Evolutionary conservation across 768 basidiomycete species (phyloP).

Genomic region (Candolleomyces eurysporus): DNA sequence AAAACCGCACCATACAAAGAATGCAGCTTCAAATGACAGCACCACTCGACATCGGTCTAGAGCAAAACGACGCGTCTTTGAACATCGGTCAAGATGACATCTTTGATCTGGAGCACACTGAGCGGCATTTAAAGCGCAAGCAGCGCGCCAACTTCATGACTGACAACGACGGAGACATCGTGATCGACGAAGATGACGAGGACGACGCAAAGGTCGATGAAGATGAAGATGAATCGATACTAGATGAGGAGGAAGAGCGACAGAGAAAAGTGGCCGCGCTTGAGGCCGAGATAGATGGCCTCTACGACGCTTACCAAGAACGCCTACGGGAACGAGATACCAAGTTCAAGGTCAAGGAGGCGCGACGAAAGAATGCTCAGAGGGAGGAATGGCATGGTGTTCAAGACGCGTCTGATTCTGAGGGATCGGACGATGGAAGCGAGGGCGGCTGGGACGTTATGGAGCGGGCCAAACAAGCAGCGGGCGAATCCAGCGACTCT

Average conservation of each 20-base stretch:
- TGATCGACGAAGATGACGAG: constrained; percentile 39
- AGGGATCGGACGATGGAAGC: constrained; percentile 33
- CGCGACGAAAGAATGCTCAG: constrained; percentile 49
- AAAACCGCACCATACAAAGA: constrained; percentile 82
- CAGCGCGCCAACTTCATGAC: constrained; percentile 36
- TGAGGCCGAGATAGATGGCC: constrained; percentile 83
- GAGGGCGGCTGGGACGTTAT: constrained; percentile 74
- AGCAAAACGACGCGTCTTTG: constrained; percentile 74
- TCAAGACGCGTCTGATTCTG: constrained; percentile 37
- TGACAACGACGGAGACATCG: constrained; percentile 41
- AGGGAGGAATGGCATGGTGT: constrained; percentile 19
- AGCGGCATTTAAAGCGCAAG: constrained; percentile 38
- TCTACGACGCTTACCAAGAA: constrained; percentile 87
- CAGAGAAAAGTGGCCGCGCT: constrained; percentile 59
- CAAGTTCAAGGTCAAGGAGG: constrained; percentile 83
- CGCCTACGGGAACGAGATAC: constrained; percentile 79
- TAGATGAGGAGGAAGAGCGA: constrained; percentile 69
- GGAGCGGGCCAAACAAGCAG: constrained; percentile 51
- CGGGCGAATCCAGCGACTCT: constrained; percentile 51
- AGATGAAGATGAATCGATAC: constrained; percentile 28
- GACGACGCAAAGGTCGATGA: not conserved
- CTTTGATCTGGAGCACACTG: constrained; percentile 76
- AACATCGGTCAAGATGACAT: constrained; percentile 79
- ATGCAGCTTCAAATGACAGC: constrained; percentile 98
- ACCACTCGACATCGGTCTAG: constrained; percentile 93